Evolutionary conservation across 2,329 filamentous ascomycete genomes (phyloP).

Genomic region (Alternaria viburni): DNA sequence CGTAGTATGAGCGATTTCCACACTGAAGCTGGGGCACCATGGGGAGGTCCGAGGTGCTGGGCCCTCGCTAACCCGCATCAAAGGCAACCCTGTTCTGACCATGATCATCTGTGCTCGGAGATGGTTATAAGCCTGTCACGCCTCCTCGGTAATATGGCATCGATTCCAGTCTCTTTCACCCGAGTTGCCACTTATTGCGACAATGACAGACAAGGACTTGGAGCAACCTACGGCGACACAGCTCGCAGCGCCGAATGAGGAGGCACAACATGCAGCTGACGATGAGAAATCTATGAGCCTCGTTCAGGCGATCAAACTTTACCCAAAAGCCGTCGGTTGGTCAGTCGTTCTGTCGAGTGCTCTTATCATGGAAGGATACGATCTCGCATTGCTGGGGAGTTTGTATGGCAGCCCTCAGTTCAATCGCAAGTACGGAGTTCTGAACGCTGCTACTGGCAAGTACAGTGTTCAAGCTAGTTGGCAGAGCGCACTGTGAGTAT

Average conservation of each 20-base stretch:
- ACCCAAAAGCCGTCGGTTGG: conserved; percentile 85
- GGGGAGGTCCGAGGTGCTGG: conserved; percentile 15
- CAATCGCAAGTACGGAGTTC: conserved; percentile 51
- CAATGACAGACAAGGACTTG: conserved; percentile 29
- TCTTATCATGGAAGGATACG: conserved; percentile 89
- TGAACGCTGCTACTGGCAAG: conserved; percentile 43
- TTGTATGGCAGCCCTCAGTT: conserved; percentile 64
- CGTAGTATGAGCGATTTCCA: conserved; percentile 6
- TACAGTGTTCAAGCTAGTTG: conserved; percentile 50
- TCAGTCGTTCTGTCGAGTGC: conserved; percentile 82
- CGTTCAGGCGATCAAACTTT: conserved; percentile 75
- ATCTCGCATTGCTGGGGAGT: conserved; percentile 78
- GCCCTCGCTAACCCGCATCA: conserved; percentile 23
- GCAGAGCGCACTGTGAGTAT: conserved; percentile 51
- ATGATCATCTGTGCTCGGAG: conserved; percentile 22
- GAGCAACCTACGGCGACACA: conserved; percentile 18
- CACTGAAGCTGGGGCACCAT: conserved; percentile 6
- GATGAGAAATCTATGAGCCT: conserved; percentile 61
- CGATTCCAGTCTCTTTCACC: neutral
- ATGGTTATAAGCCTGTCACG: conserved; percentile 17
- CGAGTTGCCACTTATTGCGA: conserved; percentile 2
- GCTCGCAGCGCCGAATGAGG: conserved; percentile 27
- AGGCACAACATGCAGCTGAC: conserved; percentile 48
- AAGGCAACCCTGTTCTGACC: conserved; percentile 6
- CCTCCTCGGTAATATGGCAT: neutral